Evolutionary conservation across 78 protist species (phyloP), one percentile per base, ranked within the genome.

Genomic region (Dictyostelium capitatum): DNA sequence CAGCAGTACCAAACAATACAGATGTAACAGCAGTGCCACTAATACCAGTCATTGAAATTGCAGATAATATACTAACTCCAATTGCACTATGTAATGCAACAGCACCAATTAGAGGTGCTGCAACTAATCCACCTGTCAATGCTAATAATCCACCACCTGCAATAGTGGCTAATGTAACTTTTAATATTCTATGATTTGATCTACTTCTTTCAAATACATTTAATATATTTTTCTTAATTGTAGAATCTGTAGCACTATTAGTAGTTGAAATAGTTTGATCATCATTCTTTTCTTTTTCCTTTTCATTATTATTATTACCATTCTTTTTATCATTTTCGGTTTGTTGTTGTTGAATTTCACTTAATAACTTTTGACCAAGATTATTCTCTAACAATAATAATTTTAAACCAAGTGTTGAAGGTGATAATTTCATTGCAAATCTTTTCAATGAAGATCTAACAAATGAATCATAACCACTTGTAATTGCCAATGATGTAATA

Each of bases 201-300:
- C 51, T 87, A 0, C 84, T 87, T 77, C 84, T 51, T 47, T 87
- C 93, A 87, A 87, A 87, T 6, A 87, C 83, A 87, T 87, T 64
- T 9, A 17, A n/a, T 20, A 87, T 87, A 12, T 53, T 67, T 7
- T 46, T 46, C 46, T 37, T 73, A 73, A 48, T 41, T 56, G 56
- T 23, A 67, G 51, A 30, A 67, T 67, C 28, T 56, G 17, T 56
- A 56, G 17, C 62, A n/a, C n/a, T n/a, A n/a, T n/a, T n/a, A n/a
- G n/a, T n/a, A 54, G 11, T 54, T 54, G 1, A 17, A 2, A 20
- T 56, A 19, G 19, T 20, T 56, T 20, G 43, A 37, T 56, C 28
- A 56, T 20, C n/a, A 23, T 12, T 25, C 10, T 20, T 62, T 25
- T 62, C 67, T 57, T 28, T 28, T 25, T 17, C 75, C 8, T 32